phyloP scores from a whole-genome alignment of 805 yeast species.

The Saturnispora diversa region DNA sequence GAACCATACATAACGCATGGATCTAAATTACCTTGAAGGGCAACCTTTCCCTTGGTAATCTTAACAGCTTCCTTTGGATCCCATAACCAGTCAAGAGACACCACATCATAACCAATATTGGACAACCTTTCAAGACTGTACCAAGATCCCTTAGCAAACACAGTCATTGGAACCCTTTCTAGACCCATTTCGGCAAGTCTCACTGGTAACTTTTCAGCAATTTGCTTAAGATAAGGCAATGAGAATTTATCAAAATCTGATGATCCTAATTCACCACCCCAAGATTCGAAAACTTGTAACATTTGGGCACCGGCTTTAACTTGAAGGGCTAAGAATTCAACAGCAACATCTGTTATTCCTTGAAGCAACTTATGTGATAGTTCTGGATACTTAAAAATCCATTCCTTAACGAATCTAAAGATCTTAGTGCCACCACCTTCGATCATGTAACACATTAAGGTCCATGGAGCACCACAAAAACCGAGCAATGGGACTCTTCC shows the following conservation, averaged over 20 bases:
- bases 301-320: constrained; percentile 98
- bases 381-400: constrained; percentile 78
- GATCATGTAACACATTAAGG: constrained; percentile 90
- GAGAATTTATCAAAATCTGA: constrained; percentile 81
- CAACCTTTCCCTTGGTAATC: constrained; percentile 64
- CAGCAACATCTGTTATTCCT: constrained; percentile 76
- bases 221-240: constrained; percentile 78
- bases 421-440: constrained; percentile 95
- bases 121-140: constrained; percentile 84
- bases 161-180: constrained; percentile 76
- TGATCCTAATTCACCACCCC: constrained; percentile 97
- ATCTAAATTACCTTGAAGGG: constrained; percentile 90
- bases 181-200: constrained; percentile 68
- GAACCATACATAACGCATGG: constrained; percentile 94
- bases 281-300: constrained; percentile 92
- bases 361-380: constrained; percentile 64
- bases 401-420: constrained; percentile 84
- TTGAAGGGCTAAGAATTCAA: constrained; percentile 89
- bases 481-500: constrained; percentile 95
- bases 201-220: constrained; percentile 56
- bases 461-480: constrained; percentile 98
- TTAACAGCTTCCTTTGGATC: constrained; percentile 79
- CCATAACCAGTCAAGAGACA: constrained; percentile 91
- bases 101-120: constrained; percentile 70
- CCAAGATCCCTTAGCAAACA: constrained; percentile 97